Base-by-base conservation (phyloP, 345 rosid genomes). In the Melaleuca quinquenervia region DNA sequence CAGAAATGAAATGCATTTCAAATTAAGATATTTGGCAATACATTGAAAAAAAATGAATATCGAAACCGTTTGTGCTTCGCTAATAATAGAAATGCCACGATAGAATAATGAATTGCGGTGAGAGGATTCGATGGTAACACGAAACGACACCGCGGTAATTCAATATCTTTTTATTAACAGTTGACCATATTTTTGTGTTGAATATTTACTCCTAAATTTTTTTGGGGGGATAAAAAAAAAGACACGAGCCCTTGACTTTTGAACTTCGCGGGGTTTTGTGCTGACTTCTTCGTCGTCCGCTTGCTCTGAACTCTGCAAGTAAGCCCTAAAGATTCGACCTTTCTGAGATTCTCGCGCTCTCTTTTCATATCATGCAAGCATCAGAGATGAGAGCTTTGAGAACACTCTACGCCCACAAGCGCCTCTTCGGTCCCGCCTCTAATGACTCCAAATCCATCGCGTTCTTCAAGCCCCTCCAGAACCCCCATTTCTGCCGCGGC, bases 381-480 rank as follows among this genome's bases (percentile, higher is more conserved):
- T 50, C 87, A 36, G 78, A 64, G 26, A 86, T 86, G 87, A 86
- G 84, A 83, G 60, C 85, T 20, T 26, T 86, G 83, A 75, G 83
- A n/a, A 85, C 64, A 21, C 60, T 75, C 41, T 82, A 49, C 85
- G n/a, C 82, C 50, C 84, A 82, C 50, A 49, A 41, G 32, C 87
- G 62, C 44, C 6, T 86, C 29, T 51, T 45, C 84, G 16, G 26
- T 55, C 86, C 62, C 83, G 21, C 87, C 41, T 0, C 52, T 50
- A 48, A 82, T 50, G 27, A 82, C 50, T 21, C 49, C 87, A 60
- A 27, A 82, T 44, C 82, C 48, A 36, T 86, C 51, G 29, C 41
- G 5, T 86, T 54, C 85, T 58, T 58, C 64, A 50, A 18, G 64
- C 21, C 87, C 62, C 53, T 82, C 45, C 83, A 41, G 45, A 80